A percentile compares a stretch with the other conserved stretches of the same genome.
Conservation (phyloP, 352 stramenopile species). For the Aphanomyces cochlioides region DNA sequence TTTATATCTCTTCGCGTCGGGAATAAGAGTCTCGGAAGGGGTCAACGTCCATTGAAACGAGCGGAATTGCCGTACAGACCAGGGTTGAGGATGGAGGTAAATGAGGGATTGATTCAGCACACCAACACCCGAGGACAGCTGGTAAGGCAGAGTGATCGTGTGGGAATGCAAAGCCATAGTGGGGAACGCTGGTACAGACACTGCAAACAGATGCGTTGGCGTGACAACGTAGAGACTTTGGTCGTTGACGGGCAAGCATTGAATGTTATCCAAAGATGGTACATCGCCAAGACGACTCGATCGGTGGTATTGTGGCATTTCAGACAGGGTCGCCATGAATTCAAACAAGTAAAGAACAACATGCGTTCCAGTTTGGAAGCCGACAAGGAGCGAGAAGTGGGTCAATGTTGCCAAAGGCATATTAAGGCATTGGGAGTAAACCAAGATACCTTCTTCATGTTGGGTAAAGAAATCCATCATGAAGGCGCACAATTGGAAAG, state of each 20-base stretch:
- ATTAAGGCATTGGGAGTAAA: conserved; percentile 15
- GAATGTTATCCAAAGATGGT: neutral
- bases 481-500: conserved; percentile 22
- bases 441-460: conserved; percentile 25
- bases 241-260: conserved; percentile 12
- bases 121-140: neutral
- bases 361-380: conserved; percentile 23
- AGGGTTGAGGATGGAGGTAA: neutral
- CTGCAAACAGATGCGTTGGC: conserved; percentile 7
- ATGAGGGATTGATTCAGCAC: conserved; percentile 14
- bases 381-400: conserved; percentile 14
- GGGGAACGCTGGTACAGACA: conserved; percentile 16
- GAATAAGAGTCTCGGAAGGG: neutral
- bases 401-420: conserved; percentile 16
- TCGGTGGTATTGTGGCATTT: conserved; percentile 20
- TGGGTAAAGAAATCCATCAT: conserved; percentile 28
- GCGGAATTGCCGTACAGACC: conserved; percentile 1
- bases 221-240: conserved; percentile 24
- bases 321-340: conserved; percentile 21
- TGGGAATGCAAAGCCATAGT: conserved; percentile 6
- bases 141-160: neutral
- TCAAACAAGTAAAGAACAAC: conserved; percentile 30
- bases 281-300: conserved; percentile 3
- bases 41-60: conserved; percentile 11
- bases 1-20: conserved; percentile 23